Evolutionary conservation across 257 asterid species (phyloP), one percentile per base, ranked within the genome.

Genomic region (Orobanche coerulescens): DNA sequence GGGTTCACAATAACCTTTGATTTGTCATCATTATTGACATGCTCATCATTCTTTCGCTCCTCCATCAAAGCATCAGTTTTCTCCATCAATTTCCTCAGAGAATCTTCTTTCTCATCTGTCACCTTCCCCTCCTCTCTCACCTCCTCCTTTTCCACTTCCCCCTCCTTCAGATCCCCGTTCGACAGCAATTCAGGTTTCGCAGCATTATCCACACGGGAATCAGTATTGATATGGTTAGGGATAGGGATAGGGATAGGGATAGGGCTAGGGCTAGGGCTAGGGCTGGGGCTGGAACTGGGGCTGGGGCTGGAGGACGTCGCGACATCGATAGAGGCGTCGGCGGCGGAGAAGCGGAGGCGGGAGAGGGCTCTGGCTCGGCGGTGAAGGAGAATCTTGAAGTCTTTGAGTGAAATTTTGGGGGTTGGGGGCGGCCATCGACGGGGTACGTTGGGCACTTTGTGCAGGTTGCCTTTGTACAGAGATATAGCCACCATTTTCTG

Each of bases 391-490:
- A 31, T 59, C 49, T 58, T 73, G 82, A 92, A 88, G 54, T 82
- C 80, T 25, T 86, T 79, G 48, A 68, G 68, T 20, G 95, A 79
- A 42, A 92, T 76, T 20, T 67, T 77, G 58, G 81, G 92, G 37
- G 78, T n/a, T 19, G 96, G 90, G 66, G 64, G 43, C 55, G 81
- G 74, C 98, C 93, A 92, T 71, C 80, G 80, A 0, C 78, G 96
- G 18, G 86, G 87, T 0, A 69, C 85, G 54, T 78, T 92, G 52
- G 90, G 65, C 48, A 69, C 82, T 58, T 79, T 84, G 84, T 86
- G 98, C 58, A 88, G 94, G 70, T 84, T 85, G 31, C 98, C 98
- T 77, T 73, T 85, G 92, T 88, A 91, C 52, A 91, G 75, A 10
- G 98, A 82, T 58, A 91, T 68, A 16, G 95, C 94, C 63, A 87